These are phyloP conservation scores for Astrephomene gubernaculifera DNA, from an alignment of 139 green algal genomes.

Conservation along the genomic window DNA sequence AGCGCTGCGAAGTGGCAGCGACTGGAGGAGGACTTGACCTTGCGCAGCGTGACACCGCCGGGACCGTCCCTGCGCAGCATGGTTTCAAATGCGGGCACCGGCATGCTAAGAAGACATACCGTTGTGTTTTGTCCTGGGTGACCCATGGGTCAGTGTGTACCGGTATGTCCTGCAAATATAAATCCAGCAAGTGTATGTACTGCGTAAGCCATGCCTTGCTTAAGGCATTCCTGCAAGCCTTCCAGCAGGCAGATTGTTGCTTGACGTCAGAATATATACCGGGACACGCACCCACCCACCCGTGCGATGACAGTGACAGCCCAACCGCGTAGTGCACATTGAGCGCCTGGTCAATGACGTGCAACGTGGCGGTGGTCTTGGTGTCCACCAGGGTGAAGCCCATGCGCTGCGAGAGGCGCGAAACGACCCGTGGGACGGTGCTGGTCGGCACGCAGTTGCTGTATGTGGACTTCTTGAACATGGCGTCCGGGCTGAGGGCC, in stretches of 20 bases:
- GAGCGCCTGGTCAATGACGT: conserved; percentile 10
- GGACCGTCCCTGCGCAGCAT: not conserved
- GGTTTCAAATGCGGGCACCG: not conserved
- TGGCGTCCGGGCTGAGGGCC: not conserved
- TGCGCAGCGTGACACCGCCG: not conserved
- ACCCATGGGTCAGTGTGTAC: not conserved
- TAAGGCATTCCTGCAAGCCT: not conserved
- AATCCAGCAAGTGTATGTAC: not conserved
- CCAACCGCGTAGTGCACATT: conserved; percentile 6
- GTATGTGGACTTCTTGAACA: not conserved
- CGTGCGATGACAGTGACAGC: not conserved
- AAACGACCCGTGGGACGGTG: not conserved
- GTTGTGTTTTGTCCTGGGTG: not conserved
- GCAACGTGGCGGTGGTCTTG: conserved; percentile 19
- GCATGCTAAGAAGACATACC: not conserved
- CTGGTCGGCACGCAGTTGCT: not conserved
- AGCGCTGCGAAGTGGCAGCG: not conserved
- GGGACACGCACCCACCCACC: too few species aligned
- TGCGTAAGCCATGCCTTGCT: not conserved
- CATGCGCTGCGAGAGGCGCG: not conserved
- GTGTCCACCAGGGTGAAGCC: conserved; percentile 12
- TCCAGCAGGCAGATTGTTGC: not conserved
- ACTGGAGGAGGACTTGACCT: not conserved
- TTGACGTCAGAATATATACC: not conserved
- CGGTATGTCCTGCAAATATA: not conserved